Percentiles rank a stretch among this genome's conserved stretches.
Conservation (phyloP, 768 basidiomycete species). For the Leccinum longicurvipes region DNA sequence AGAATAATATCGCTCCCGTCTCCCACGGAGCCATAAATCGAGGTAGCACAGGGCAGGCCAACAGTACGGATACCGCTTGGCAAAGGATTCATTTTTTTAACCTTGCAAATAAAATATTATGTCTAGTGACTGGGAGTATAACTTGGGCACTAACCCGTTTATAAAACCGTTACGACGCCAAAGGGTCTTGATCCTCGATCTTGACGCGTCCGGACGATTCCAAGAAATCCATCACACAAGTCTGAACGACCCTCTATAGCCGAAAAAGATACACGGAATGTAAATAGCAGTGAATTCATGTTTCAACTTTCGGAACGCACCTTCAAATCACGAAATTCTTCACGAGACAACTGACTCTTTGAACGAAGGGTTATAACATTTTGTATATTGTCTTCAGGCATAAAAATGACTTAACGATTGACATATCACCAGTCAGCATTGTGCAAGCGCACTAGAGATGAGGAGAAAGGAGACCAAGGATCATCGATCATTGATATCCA, state of each 20-base stretch:
- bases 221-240: neutral
- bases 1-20: neutral
- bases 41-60: slow-evolving; percentile 19
- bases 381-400: slow-evolving; percentile 7
- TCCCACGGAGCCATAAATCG: slow-evolving; percentile 5
- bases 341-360: neutral
- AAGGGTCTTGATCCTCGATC: slow-evolving; percentile 12
- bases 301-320: no score
- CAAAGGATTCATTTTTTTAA: slow-evolving; percentile 12
- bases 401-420: neutral
- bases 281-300: neutral
- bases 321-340: neutral
- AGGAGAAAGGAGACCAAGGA: neutral
- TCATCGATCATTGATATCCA: no score
- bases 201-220: neutral
- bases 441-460: neutral
- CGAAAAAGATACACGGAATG: neutral
- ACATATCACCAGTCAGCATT: slow-evolving; percentile 1
- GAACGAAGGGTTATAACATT: neutral
- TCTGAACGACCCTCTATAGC: slow-evolving; percentile 2
- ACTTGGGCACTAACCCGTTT: slow-evolving; percentile 8
- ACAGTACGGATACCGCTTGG: slow-evolving; percentile 9
- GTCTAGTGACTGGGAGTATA: neutral
- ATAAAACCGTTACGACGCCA: slow-evolving; percentile 8
- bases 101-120: slow-evolving; percentile 1